These are phyloP conservation scores for Clarireedia homoeocarpa DNA, from an alignment of 2,329 filamentous ascomycete species.

Conservation along the genomic window DNA sequence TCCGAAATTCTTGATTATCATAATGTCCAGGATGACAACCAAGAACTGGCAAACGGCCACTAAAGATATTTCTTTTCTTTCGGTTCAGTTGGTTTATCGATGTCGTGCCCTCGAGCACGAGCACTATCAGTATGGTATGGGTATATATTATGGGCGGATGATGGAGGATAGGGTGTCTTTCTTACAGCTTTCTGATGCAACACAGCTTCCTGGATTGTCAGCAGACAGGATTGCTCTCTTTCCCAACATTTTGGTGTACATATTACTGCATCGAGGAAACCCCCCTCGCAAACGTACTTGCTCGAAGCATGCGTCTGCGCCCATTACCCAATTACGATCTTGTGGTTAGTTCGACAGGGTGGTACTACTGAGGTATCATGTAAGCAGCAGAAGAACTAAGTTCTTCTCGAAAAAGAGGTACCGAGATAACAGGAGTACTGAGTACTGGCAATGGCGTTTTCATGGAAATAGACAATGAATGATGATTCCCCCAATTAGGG, in stretches of 20 bases:
- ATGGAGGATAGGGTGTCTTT: not conserved
- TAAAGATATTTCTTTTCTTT: conserved; percentile 8
- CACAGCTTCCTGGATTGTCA: not conserved
- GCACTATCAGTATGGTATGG: conserved; percentile 8
- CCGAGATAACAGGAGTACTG: conserved; percentile 1
- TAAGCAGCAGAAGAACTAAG: not conserved
- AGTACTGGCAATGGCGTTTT: conserved; percentile 1
- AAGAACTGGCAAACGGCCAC: conserved; percentile 18
- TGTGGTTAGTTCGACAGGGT: not conserved
- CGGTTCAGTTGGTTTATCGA: not conserved
- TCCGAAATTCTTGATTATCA: conserved; percentile 98
- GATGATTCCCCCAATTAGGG: not conserved
- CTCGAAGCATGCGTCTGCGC: not conserved
- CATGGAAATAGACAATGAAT: conserved; percentile 4
- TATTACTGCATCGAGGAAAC: not conserved
- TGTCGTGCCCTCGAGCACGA: not conserved
- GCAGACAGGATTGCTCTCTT: conserved; percentile 1
- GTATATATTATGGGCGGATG: conserved; percentile 6
- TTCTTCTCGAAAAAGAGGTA: conserved; percentile 8
- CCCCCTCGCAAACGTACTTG: not conserved
- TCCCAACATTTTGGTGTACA: conserved; percentile 7
- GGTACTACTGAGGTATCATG: not conserved
- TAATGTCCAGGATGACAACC: conserved; percentile 54
- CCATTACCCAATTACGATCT: too few relatives aligned
- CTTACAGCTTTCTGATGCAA: conserved; percentile 6